Base-by-base conservation (phyloP, 352 stramenopile genomes). In the Globisporangium barbulae region DNA sequence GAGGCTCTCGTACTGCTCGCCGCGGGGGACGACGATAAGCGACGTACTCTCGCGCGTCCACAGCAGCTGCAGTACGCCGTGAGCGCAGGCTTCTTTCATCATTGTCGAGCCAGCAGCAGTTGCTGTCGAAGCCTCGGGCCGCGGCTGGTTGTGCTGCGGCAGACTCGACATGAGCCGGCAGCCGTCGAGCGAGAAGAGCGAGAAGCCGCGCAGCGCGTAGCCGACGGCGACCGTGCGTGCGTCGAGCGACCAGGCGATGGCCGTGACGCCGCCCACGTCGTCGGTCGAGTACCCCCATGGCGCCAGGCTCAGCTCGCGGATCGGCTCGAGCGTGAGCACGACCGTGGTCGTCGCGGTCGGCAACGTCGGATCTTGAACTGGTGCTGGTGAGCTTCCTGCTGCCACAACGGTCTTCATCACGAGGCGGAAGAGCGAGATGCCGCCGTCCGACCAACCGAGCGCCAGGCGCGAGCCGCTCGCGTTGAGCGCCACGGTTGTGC, bases 151-250 rank as follows among this genome's bases (percentile, higher is more conserved):
- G 61, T 96, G 84, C 41, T 93, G 84, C 0, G 87, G 85, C 33
- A 96, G 69, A 53, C 71, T 93, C 41, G 87, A 93, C 83, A 96
- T 92, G 48, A 96, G 70, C 0, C 86, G 81, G 61, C 83, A 93
- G 3, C 85, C 85, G 53, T 96, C 87, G 3, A 70, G 83, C 2
- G 87, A 90, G 56, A 94, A 96, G 6, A 96, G 71, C 1, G 79
- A 81, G 50, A 93, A 90, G 1, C 87, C 87, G 8, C 87, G 80
- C n/a, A 79, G 59, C 33, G 74, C 83, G 67, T 91, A 96, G 0
- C 83, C 87, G 2, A 91, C 75, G 0, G 75, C 83, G 17, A 96
- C 19, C 8, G 81, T 84, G 10, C 71, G 77, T 3, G 73, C 72
- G 45, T 93, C 83, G 22, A 78, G 41, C 5, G 83, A 85, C 82